Conservation (phyloP, 1,139 yeast species). For the Candida smagusa region DNA sequence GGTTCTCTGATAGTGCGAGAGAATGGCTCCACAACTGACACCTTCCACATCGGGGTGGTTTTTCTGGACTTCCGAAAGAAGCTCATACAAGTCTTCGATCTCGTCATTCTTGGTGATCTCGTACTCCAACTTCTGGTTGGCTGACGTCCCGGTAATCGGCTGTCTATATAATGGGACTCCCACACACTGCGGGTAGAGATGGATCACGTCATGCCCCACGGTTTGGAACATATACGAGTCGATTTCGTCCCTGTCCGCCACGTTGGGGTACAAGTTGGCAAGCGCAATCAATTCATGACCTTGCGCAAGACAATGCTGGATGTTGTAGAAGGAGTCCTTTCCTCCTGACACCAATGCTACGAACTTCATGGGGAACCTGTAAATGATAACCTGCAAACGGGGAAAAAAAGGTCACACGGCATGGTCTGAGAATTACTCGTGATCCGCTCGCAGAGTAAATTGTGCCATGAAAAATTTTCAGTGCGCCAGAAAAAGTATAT, state of each 20-base stretch:
- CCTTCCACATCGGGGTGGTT: constrained; percentile 75
- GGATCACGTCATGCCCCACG: constrained; percentile 86
- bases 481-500: constrained; percentile 6
- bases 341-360: constrained; percentile 94
- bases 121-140: constrained; percentile 70
- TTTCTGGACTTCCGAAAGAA: constrained; percentile 45
- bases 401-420: not conserved
- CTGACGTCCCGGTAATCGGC: constrained; percentile 60
- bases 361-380: constrained; percentile 61
- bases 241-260: constrained; percentile 52
- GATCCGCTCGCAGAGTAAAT: constrained; percentile 1
- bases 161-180: constrained; percentile 78
- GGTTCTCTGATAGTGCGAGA: constrained; percentile 89
- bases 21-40: constrained; percentile 92
- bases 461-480: constrained; percentile 8
- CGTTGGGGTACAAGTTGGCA: constrained; percentile 76
- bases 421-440: constrained; percentile 1
- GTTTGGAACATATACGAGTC: constrained; percentile 98
- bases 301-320: constrained; percentile 73
- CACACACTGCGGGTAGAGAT: constrained; percentile 62
- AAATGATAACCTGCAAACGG: not conserved
- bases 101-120: constrained; percentile 67
- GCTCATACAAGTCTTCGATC: constrained; percentile 68
- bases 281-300: constrained; percentile 85
- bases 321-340: constrained; percentile 89